Evolutionary conservation across 495 filamentous ascomycete genomes (phyloP).

Genomic region (Parathielavia appendiculata): DNA sequence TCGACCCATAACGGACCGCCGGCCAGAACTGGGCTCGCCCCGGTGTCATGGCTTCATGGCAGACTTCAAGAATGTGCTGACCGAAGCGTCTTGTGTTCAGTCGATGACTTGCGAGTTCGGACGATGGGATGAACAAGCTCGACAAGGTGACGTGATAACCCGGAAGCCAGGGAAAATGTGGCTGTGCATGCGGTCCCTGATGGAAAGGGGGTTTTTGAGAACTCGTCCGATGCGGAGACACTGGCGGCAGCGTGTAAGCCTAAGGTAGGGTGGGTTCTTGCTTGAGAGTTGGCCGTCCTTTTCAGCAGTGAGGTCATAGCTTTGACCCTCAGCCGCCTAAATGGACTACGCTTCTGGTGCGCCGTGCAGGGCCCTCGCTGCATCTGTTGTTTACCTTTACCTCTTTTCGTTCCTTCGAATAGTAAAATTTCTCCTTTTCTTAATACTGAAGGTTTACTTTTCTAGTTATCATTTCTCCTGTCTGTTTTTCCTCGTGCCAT

Average conservation of each 20-base stretch:
- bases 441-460: background rate
- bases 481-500: background rate
- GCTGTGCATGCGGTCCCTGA: no score
- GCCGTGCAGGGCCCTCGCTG: no score
- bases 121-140: background rate
- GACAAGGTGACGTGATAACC: background rate
- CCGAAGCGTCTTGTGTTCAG: background rate
- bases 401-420: background rate
- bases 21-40: constrained; percentile 19
- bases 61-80: background rate
- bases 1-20: constrained; percentile 9
- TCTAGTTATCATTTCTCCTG: background rate
- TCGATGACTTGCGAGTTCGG: background rate
- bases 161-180: no score
- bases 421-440: background rate
- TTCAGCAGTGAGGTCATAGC: constrained; percentile 4
- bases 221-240: background rate
- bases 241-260: no score
- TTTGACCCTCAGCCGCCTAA: background rate
- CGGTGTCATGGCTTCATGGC: constrained; percentile 31
- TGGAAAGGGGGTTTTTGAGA: no score
- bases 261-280: background rate
- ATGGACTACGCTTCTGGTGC: background rate
- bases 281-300: background rate
- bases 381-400: background rate